phyloP scores from a whole-genome alignment of 768 basidiomycete species.

The Rhodotorula kratochvilovae region DNA sequence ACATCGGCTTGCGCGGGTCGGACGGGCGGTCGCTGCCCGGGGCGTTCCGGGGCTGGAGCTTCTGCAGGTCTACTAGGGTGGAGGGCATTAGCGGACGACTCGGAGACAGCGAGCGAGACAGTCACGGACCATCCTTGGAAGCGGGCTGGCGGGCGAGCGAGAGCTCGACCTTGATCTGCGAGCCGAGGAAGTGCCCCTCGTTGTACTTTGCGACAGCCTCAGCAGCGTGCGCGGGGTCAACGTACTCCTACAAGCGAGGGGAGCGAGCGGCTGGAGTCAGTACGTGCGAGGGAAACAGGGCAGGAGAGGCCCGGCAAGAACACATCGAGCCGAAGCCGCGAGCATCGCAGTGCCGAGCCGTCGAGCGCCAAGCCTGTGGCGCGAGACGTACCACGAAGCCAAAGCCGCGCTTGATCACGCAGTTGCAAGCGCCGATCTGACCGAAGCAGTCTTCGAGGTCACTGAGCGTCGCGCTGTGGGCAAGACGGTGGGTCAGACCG shows the following conservation, averaged over 20 bases:
- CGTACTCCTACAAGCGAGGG: constrained; percentile 31
- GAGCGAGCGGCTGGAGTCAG: neutral
- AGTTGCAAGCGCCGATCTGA: constrained; percentile 39
- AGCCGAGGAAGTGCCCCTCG: constrained; percentile 43
- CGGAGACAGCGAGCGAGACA: neutral
- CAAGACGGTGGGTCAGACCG: neutral
- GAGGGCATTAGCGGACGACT: neutral
- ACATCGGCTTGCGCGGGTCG: constrained; percentile 36
- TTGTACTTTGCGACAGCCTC: constrained; percentile 43
- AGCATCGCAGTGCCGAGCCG: neutral
- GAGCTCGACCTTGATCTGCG: constrained; percentile 42
- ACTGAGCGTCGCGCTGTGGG: constrained; percentile 32
- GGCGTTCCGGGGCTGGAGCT: neutral
- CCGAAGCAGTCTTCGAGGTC: constrained; percentile 44
- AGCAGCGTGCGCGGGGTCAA: constrained; percentile 29
- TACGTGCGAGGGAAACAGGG: neutral
- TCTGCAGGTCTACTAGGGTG: neutral
- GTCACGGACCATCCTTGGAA: neutral
- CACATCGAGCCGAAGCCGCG: neutral
- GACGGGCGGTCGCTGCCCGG: constrained; percentile 37
- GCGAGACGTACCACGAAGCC: constrained; percentile 43
- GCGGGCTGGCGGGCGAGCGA: constrained; percentile 29
- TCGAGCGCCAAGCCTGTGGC: neutral
- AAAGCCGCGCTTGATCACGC: constrained; percentile 39
- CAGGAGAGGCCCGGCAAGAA: too few species aligned